Base-by-base conservation (phyloP, 345 rosid genomes). In the Citrus australasica region DNA sequence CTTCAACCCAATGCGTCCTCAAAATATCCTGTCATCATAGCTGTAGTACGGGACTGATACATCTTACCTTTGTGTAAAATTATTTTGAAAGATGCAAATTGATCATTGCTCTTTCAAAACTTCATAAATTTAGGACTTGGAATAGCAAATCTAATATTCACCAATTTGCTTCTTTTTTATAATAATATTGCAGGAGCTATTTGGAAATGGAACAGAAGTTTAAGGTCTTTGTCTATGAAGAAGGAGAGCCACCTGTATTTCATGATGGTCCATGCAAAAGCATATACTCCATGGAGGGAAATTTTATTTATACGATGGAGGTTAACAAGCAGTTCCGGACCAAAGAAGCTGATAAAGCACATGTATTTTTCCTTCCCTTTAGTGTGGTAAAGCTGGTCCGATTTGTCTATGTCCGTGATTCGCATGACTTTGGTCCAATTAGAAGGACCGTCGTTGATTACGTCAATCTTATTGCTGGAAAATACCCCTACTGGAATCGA, bases 221-320 rank as follows among this genome's bases (percentile, higher is more conserved):
- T 59, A 93, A 92, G 87, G 85, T 94, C 14, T 93, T 78, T 67
- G 87, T 93, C 14, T 94, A 94, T 72, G 87, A 86, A 74, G 97
- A 94, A 88, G 98, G 98, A 7, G 97, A 94, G 56, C 96, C 91
- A 2, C 98, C 97, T 0, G 87, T 94, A 32, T 94, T 93, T 75
- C 98, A 94, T 73, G 89, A 89, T 46, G 98, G 98, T 77, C 98
- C 98, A 38, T 93, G 98, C 84, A 92, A 83, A 88, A 92, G 98
- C 83, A 94, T 94, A 74, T 94, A 94, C 69, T 86, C 98, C 55
- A 94, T 89, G 92, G 98, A 94, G 80, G 98, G 98, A 68, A 93
- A 82, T 80, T 94, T 94, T 83, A 89, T 94, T 65, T 88, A 86
- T 37, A 35, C 82, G 76, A 76, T 89, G 58, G 91, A 89, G 65